A percentile compares a stretch with the other conserved stretches of the same genome.
These are phyloP conservation scores for Solanum hybrid DNA, from an alignment of 305 asterid species.

Conservation along the genomic window DNA sequence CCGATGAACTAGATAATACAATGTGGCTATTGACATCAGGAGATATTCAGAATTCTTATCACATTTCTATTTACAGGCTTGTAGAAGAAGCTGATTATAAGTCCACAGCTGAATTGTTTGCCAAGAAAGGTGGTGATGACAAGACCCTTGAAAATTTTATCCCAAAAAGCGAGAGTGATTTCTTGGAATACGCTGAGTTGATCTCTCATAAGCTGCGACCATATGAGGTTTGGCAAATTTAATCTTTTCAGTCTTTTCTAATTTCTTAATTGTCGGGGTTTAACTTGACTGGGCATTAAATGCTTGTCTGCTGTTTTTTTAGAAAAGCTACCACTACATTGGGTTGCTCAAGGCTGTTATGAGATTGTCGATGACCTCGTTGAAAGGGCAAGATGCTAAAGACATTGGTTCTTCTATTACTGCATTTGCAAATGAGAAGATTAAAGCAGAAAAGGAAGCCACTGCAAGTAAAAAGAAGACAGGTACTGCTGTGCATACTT, in stretches of 20 bases:
- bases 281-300: slow-evolving; percentile 1
- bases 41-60: not conserved
- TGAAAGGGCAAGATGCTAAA: slow-evolving; percentile 87
- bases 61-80: slow-evolving; percentile 39
- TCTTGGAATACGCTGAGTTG: slow-evolving; percentile 73
- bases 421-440: slow-evolving; percentile 92
- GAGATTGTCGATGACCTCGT: slow-evolving; percentile 62
- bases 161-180: slow-evolving; percentile 77
- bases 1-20: not conserved
- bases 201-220: slow-evolving; percentile 67
- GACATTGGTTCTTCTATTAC: slow-evolving; percentile 85
- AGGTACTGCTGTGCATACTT: slow-evolving; percentile 22
- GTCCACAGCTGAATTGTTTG: slow-evolving; percentile 76
- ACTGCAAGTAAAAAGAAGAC: slow-evolving; percentile 80
- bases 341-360: slow-evolving; percentile 72
- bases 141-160: slow-evolving; percentile 73
- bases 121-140: slow-evolving; percentile 57
- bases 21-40: not conserved
- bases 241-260: not conserved
- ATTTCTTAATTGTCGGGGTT: not conserved
- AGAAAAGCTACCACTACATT: slow-evolving; percentile 91
- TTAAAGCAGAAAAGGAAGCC: slow-evolving; percentile 91
- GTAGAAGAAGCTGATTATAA: slow-evolving; percentile 93
- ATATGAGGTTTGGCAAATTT: slow-evolving; percentile 50
- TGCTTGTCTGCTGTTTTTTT: slow-evolving; percentile 10